phyloP scores from a whole-genome alignment of 2,329 filamentous ascomycete species.

The Moelleriella libera region DNA sequence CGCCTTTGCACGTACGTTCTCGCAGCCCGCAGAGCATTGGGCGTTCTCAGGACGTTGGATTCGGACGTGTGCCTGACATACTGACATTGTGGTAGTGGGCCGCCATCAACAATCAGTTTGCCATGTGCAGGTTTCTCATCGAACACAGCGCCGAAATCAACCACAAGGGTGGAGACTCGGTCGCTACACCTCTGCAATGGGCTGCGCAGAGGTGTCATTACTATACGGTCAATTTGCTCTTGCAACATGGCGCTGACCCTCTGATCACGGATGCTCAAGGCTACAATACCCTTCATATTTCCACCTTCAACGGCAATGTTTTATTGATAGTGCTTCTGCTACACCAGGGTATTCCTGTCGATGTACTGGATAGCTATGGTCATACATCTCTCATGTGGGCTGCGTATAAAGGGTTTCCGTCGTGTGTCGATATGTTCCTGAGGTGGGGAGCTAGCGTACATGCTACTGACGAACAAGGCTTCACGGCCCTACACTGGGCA shows the following conservation, averaged over 20 bases:
- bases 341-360: slow-evolving; percentile 90
- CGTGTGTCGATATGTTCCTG: slow-evolving; percentile 82
- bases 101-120: slow-evolving; percentile 96
- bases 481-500: slow-evolving; percentile 92
- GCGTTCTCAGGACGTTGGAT: too few relatives aligned
- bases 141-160: slow-evolving; percentile 79
- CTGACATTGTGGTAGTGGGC: slow-evolving; percentile 60
- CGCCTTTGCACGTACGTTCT: slow-evolving; percentile 69
- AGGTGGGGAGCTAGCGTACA: slow-evolving; percentile 94
- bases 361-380: slow-evolving; percentile 75
- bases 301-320: slow-evolving; percentile 92
- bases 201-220: slow-evolving; percentile 93
- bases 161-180: slow-evolving; percentile 85
- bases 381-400: slow-evolving; percentile 98
- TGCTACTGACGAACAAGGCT: slow-evolving; percentile 78
- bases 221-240: slow-evolving; percentile 85
- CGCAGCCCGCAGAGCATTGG: too few relatives aligned
- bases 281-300: slow-evolving; percentile 95
- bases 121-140: slow-evolving; percentile 91
- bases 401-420: slow-evolving; percentile 90
- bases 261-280: slow-evolving; percentile 87
- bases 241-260: slow-evolving; percentile 84
- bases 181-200: slow-evolving; percentile 92
- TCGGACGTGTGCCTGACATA: not conserved
- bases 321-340: slow-evolving; percentile 78